Base-by-base conservation (phyloP, 2,329 filamentous ascomycete species). In the Ascochyta rabiei region DNA sequence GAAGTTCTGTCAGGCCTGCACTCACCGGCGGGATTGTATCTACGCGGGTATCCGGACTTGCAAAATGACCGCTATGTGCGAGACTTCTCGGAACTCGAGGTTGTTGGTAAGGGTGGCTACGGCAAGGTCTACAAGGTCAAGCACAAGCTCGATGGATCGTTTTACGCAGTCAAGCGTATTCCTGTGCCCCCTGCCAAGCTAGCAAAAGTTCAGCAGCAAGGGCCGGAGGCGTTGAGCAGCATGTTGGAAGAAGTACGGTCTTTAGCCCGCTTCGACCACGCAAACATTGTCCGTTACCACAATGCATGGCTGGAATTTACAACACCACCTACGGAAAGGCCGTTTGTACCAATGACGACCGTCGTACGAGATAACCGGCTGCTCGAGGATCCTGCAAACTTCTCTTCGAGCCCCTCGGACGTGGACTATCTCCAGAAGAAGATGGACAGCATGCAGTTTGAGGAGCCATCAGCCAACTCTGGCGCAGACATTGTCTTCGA, bases 81-180 rank as follows among this genome's bases (percentile, higher is more conserved):
- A 16, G 71, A 75, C 30, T 75, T 73, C 45, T 56, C 66, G 1
- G 68, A 75, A 48, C 66, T 86, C 12, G 79, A 77, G 16, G 66
- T 85, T 1, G 77, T 89, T 3, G 86, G 86, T 1, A 86, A 82
- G 66, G 87, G 87, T 13, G 87, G 86, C 0, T 89, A 87, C 64
- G 86, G 86, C 1, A 80, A 81, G 33, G 87, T 89, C 2, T 89
- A 82, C 66, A 83, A 83, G 59, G 86, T 82, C 10, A 80, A 76
- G 42, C 84, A 89, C 59, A 80, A 81, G 45, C 80, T 89, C 6
- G 87, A 89, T 65, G 80, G 82, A 6, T 80, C 82, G 39, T 75
- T 81, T 33, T 89, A 89, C 63, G 87, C 87, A 0, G 79, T 89
- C 43, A 89, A 89, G 67, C 85, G 86, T 57, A 86, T 89, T 7